These are phyloP conservation scores for Fonsecaea erecta DNA, from an alignment of 2,329 filamentous ascomycete genomes.

Conservation along the genomic window DNA sequence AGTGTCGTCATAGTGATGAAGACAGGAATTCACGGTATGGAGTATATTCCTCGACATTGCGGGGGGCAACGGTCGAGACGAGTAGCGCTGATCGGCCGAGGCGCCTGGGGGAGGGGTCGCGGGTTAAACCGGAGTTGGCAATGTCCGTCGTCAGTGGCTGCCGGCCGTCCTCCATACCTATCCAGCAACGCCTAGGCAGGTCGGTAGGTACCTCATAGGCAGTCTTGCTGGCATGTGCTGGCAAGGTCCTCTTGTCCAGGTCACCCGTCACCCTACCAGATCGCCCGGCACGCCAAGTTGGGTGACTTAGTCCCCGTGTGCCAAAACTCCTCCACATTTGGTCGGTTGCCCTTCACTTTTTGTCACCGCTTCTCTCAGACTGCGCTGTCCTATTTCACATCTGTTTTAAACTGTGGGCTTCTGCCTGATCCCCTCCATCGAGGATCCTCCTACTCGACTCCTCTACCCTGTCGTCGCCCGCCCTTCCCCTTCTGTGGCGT, in stretches of 20 bases:
- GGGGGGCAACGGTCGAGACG: not conserved
- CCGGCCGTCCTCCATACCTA: no score
- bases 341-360: slow-evolving; percentile 14
- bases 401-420: slow-evolving; percentile 12
- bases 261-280: not conserved
- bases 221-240: slow-evolving; percentile 18
- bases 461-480: not conserved
- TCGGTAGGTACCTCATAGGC: not conserved
- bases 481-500: not conserved
- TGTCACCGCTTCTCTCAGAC: slow-evolving; percentile 20
- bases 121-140: slow-evolving; percentile 9
- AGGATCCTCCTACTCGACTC: slow-evolving; percentile 5
- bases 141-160: slow-evolving; percentile 9
- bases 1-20: not conserved
- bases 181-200: no score
- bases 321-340: slow-evolving; percentile 6
- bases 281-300: not conserved
- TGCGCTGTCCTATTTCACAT: slow-evolving; percentile 16
- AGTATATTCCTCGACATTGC: not conserved
- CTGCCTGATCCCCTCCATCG: slow-evolving; percentile 10
- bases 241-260: slow-evolving; percentile 10
- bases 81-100: slow-evolving; percentile 3
- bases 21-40: not conserved
- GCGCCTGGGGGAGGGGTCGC: not conserved
- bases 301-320: not conserved